Conservation (phyloP, 805 yeast genomes). For the Candida sonorensis region DNA sequence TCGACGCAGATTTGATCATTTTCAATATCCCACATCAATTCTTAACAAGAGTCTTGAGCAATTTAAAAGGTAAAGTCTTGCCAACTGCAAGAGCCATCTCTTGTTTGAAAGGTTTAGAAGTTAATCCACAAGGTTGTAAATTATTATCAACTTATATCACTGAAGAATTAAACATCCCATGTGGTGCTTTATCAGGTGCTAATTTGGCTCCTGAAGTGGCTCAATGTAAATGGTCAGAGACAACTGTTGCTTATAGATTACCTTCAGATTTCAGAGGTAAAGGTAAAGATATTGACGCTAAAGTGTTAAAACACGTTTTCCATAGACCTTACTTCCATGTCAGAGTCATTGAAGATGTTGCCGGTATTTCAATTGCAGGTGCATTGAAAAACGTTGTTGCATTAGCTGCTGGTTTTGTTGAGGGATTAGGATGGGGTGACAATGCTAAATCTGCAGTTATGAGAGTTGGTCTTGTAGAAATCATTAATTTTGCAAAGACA, state of each 20-base stretch:
- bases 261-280: constrained; percentile 65
- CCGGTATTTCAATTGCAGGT: constrained; percentile 95
- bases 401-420: constrained; percentile 93
- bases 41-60: constrained; percentile 66
- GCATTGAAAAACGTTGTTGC: constrained; percentile 97
- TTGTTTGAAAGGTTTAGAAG: constrained; percentile 93
- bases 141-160: constrained; percentile 74
- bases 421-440: constrained; percentile 98
- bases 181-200: constrained; percentile 97
- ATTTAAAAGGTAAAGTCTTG: constrained; percentile 69
- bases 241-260: constrained; percentile 84
- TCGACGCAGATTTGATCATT: constrained; percentile 77
- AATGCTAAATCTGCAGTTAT: constrained; percentile 97
- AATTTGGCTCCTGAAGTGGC: constrained; percentile 98
- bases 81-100: constrained; percentile 81
- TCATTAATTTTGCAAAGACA: constrained; percentile 73
- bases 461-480: constrained; percentile 91
- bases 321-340: constrained; percentile 99
- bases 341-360: constrained; percentile 83
- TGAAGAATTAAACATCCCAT: constrained; percentile 74
- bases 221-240: constrained; percentile 91
- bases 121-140: constrained; percentile 77
- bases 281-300: constrained; percentile 67
- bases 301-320: constrained; percentile 72
- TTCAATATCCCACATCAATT: constrained; percentile 98